A percentile compares a stretch with the other conserved stretches of the same genome.
phyloP scores from a whole-genome alignment of 2,329 filamentous ascomycete genomes.

The Seiridium cupressi region DNA sequence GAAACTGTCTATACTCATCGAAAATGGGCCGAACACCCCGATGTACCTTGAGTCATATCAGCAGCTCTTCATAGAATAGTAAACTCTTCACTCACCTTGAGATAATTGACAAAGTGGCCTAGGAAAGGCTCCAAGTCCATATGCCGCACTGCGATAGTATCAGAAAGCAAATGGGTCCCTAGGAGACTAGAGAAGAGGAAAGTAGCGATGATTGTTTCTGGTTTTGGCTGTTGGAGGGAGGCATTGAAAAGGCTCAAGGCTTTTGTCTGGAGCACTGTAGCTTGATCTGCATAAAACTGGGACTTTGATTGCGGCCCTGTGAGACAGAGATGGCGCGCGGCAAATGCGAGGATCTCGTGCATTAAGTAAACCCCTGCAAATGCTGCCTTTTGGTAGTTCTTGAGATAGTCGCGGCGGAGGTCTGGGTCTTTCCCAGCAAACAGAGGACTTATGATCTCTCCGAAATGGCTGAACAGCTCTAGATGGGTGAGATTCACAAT shows the following conservation, averaged over 20 bases:
- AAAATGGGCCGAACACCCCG: slow-evolving; percentile 4
- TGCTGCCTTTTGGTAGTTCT: neutral
- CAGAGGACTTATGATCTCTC: neutral
- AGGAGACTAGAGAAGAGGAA: slow-evolving; percentile 6
- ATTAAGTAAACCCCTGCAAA: neutral
- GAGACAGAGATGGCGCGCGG: neutral
- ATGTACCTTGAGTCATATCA: neutral
- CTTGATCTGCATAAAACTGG: slow-evolving; percentile 2
- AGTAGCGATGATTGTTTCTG: neutral
- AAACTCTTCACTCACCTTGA: neutral
- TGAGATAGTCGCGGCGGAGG: neutral
- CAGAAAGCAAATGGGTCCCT: slow-evolving; percentile 3
- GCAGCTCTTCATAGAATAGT: neutral
- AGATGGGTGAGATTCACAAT: slow-evolving; percentile 2
- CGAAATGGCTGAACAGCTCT: slow-evolving; percentile 4
- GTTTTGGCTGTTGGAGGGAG: neutral
- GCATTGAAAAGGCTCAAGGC: slow-evolving; percentile 1
- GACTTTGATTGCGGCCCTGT: neutral
- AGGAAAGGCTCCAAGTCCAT: neutral
- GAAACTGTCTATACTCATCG: neutral
- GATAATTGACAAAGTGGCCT: neutral
- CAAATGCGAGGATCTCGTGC: slow-evolving; percentile 7
- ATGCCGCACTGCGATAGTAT: neutral
- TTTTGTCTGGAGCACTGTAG: neutral
- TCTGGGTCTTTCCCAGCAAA: slow-evolving; percentile 2